Conservation (phyloP, 148 eudicot genomes). For the Chenopodium formosanum region DNA sequence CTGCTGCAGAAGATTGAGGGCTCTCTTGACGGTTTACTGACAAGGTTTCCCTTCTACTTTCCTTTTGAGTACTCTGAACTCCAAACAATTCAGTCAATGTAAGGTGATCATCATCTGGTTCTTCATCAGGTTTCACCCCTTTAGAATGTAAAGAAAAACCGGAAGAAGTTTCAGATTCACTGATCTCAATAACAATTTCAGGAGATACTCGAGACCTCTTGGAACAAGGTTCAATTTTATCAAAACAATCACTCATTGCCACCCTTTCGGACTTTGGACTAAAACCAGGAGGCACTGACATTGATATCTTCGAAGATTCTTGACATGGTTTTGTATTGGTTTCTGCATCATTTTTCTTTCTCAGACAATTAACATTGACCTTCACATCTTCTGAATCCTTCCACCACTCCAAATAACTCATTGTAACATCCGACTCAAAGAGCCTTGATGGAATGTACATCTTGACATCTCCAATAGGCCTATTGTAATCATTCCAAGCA, state of each 20-base stretch:
- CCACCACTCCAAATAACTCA: slow-evolving; percentile 43
- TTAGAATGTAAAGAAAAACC: background rate
- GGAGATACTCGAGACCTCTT: slow-evolving; percentile 5
- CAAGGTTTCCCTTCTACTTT: background rate
- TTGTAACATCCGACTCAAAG: slow-evolving; percentile 35
- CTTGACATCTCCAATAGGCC: slow-evolving; percentile 24
- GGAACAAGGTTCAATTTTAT: slow-evolving; percentile 6
- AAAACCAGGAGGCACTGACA: slow-evolving; percentile 34
- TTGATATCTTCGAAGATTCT: background rate
- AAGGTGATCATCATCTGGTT: slow-evolving; percentile 16
- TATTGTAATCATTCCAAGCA: slow-evolving; percentile 28
- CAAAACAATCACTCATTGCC: background rate
- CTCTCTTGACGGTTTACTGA: background rate
- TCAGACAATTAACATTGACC: background rate
- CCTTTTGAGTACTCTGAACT: background rate
- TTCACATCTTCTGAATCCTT: slow-evolving; percentile 11
- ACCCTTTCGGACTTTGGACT: slow-evolving; percentile 15
- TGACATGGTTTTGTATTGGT: background rate
- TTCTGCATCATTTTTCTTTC: background rate
- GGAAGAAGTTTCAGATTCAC: background rate
- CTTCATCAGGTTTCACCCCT: background rate
- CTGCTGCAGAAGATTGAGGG: slow-evolving; percentile 10
- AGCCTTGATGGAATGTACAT: slow-evolving; percentile 34
- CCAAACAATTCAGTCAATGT: slow-evolving; percentile 5
- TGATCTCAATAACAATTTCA: background rate